Evolutionary conservation across 208 protist species (phyloP).

Genomic region (Willaertia magna): DNA sequence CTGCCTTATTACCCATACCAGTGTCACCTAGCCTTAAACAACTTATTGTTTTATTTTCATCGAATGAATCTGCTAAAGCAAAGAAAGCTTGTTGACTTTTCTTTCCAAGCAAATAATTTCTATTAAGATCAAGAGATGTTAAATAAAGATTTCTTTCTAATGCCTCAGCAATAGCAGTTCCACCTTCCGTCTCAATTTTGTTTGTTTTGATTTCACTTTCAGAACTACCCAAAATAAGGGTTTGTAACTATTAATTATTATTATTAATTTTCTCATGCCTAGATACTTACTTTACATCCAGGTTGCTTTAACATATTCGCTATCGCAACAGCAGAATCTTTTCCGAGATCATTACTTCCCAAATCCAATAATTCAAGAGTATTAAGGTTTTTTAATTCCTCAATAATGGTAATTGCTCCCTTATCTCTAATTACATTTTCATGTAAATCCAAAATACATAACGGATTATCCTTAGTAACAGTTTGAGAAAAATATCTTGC

Average conservation of each 20-base stretch:
- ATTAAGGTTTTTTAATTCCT: neutral
- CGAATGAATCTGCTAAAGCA: neutral
- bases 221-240: neutral
- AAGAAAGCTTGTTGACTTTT: slow-evolving; percentile 4
- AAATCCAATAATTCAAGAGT: neutral
- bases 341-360: neutral
- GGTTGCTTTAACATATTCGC: neutral
- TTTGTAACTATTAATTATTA: neutral
- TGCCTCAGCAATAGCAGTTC: neutral
- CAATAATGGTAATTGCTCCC: neutral
- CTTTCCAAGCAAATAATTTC: neutral
- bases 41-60: neutral
- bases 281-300: neutral
- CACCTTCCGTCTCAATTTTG: neutral
- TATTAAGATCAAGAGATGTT: neutral
- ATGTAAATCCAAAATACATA: neutral
- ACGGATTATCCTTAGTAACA: neutral
- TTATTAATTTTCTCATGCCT: neutral
- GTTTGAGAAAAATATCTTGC: neutral
- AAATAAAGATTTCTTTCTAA: neutral
- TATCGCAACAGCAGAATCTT: neutral
- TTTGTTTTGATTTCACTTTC: neutral
- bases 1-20: neutral
- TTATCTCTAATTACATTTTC: slow-evolving; percentile 1
- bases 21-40: slow-evolving; percentile 2